Percentiles rank a stretch among this genome's conserved stretches.
Evolutionary conservation across 1,284 basidiomycete species (phyloP).

Genomic region (Cutaneotrichosporon sp.): DNA sequence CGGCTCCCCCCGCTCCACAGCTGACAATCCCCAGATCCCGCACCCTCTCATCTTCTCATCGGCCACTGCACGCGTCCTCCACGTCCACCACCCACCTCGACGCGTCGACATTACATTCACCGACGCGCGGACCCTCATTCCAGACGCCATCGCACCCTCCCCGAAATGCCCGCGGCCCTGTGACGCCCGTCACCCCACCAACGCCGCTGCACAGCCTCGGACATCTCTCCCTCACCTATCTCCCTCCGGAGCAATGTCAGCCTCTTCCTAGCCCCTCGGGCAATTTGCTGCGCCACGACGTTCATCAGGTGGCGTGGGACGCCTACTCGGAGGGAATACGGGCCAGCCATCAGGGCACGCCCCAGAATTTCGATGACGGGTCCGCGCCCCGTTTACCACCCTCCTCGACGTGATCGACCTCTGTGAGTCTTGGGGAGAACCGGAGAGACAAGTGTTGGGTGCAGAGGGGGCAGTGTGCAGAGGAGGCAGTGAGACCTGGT

Average conservation of each 20-base stretch:
- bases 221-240: background rate
- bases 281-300: background rate
- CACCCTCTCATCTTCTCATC: background rate
- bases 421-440: too few species aligned
- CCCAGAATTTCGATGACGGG: too few species aligned
- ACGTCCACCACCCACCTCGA: background rate
- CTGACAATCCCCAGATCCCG: background rate
- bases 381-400: too few species aligned
- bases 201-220: background rate
- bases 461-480: too few species aligned
- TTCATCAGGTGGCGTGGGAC: background rate
- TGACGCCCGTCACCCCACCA: background rate
- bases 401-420: too few species aligned
- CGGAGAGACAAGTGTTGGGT: too few species aligned
- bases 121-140: background rate
- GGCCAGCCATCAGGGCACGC: too few species aligned
- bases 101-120: background rate
- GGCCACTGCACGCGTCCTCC: background rate
- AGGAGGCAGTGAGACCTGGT: too few species aligned
- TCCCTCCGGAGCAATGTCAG: background rate
- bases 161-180: background rate
- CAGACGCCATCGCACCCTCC: background rate
- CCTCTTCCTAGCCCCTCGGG: background rate
- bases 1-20: too few species aligned
- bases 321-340: background rate